Evolutionary conservation across 495 filamentous ascomycete genomes (phyloP).

Genomic region (Umbilicaria muhlenbergii): DNA sequence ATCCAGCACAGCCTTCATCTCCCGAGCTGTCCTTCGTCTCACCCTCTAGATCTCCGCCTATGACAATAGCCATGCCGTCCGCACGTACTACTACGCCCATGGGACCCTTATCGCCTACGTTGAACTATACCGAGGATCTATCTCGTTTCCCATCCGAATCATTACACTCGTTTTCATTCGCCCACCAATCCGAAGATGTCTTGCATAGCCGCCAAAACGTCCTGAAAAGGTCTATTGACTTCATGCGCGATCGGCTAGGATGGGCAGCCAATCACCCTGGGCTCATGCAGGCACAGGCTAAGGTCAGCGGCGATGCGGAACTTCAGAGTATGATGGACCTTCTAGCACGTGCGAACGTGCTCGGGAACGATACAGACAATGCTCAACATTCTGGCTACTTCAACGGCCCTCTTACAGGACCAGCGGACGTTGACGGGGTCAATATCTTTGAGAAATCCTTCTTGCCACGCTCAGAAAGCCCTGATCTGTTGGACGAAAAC

Average conservation of each 20-base stretch:
- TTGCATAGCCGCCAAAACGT: slow-evolving; percentile 86
- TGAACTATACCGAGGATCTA: slow-evolving; percentile 72
- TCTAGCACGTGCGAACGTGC: slow-evolving; percentile 58
- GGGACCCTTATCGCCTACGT: slow-evolving; percentile 46
- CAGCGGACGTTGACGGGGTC: slow-evolving; percentile 45
- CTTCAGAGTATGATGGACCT: slow-evolving; percentile 84
- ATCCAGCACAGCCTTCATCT: slow-evolving; percentile 49
- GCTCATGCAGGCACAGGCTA: slow-evolving; percentile 67
- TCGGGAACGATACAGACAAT: slow-evolving; percentile 37
- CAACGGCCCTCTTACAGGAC: slow-evolving; percentile 58
- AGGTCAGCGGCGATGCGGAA: slow-evolving; percentile 67
- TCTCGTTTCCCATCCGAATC: slow-evolving; percentile 89
- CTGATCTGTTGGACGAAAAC: slow-evolving; percentile 19
- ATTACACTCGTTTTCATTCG: slow-evolving; percentile 95
- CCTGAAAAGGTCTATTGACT: slow-evolving; percentile 86
- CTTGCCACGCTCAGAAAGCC: slow-evolving; percentile 28
- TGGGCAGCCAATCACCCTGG: slow-evolving; percentile 52
- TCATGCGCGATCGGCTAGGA: slow-evolving; percentile 87
- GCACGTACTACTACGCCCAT: slow-evolving; percentile 35
- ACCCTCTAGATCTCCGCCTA: slow-evolving; percentile 45
- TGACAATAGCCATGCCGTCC: slow-evolving; percentile 34
- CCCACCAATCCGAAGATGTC: slow-evolving; percentile 83
- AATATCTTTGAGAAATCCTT: slow-evolving; percentile 79
- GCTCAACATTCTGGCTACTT: slow-evolving; percentile 22
- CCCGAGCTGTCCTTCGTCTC: slow-evolving; percentile 43